These are phyloP conservation scores for Fusarium subtropicale DNA, from an alignment of 2,329 filamentous ascomycete species.

Conservation along the genomic window DNA sequence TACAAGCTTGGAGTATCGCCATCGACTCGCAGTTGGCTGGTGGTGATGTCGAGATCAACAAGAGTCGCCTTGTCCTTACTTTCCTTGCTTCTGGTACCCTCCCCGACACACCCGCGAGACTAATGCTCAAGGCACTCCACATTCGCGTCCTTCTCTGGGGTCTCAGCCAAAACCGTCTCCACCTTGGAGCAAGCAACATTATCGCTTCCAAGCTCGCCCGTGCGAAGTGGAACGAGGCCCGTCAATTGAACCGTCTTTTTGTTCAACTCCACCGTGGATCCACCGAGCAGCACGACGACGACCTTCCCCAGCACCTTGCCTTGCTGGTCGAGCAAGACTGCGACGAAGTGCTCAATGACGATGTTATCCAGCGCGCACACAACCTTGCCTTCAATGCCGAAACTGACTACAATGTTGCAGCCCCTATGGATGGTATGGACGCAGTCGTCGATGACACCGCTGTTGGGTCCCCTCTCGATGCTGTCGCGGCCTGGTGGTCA, in stretches of 20 bases:
- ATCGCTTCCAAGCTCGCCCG: slow-evolving; percentile 79
- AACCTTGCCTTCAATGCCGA: slow-evolving; percentile 90
- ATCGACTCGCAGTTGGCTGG: slow-evolving; percentile 93
- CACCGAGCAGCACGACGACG: slow-evolving; percentile 63
- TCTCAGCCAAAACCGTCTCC: slow-evolving; percentile 72
- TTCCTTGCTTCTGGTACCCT: slow-evolving; percentile 89
- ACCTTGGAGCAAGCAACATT: slow-evolving; percentile 72
- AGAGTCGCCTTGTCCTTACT: slow-evolving; percentile 85
- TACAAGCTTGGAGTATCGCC: slow-evolving; percentile 94
- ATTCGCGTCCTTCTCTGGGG: slow-evolving; percentile 91
- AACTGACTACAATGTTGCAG: slow-evolving; percentile 73
- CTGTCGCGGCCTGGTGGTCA: slow-evolving; percentile 92
- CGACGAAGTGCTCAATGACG: slow-evolving; percentile 81
- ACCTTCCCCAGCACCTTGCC: slow-evolving; percentile 80
- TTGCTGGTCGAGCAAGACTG: slow-evolving; percentile 81
- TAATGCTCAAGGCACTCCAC: slow-evolving; percentile 94
- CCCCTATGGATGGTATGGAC: slow-evolving; percentile 79
- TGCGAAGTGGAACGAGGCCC: slow-evolving; percentile 84
- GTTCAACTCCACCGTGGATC: slow-evolving; percentile 56
- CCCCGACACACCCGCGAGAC: slow-evolving; percentile 80
- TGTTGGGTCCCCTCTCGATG: slow-evolving; percentile 88
- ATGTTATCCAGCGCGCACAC: slow-evolving; percentile 85
- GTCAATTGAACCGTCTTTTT: slow-evolving; percentile 67
- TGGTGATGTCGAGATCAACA: slow-evolving; percentile 89
- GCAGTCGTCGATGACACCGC: slow-evolving; percentile 86